A percentile compares a stretch with the other conserved stretches of the same genome.
These are phyloP conservation scores for Eutrema japonicum DNA, from an alignment of 345 rosid genomes.

Conservation along the genomic window DNA sequence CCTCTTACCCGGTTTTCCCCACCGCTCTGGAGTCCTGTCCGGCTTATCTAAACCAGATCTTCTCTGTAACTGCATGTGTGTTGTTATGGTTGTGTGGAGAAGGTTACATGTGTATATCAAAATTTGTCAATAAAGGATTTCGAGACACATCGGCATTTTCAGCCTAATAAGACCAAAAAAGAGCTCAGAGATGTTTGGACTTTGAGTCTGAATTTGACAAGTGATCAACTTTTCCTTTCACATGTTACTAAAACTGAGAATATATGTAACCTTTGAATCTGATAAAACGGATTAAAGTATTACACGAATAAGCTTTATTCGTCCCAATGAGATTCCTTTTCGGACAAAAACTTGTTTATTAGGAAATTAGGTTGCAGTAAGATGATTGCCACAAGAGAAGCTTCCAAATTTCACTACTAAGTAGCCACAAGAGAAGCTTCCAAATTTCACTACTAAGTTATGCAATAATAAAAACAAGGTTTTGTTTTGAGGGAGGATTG, in stretches of 20 bases:
- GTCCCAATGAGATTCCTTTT: neutral
- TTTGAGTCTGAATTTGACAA: conserved; percentile 1
- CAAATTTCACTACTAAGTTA: neutral
- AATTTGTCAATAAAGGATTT: neutral
- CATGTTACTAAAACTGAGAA: conserved; percentile 7
- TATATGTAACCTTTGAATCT: conserved; percentile 3
- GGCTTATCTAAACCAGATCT: conserved; percentile 13
- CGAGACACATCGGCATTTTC: conserved; percentile 25
- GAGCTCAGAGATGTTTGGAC: conserved; percentile 24
- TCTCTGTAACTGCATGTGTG: conserved; percentile 22
- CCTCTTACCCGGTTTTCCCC: conserved; percentile 17
- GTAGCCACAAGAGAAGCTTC: conserved; percentile 5
- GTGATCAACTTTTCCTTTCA: conserved; percentile 2
- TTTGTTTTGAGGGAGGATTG: neutral
- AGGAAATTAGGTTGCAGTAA: neutral
- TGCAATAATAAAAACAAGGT: conserved; percentile 6
- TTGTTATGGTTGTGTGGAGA: conserved; percentile 25
- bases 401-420: neutral
- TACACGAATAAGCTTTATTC: neutral
- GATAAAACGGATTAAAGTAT: neutral
- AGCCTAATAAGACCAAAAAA: conserved; percentile 36
- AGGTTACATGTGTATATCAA: conserved; percentile 31
- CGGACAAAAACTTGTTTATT: conserved; percentile 18
- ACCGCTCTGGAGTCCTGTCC: conserved; percentile 34
- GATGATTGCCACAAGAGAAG: conserved; percentile 4